A percentile compares a stretch with the other conserved stretches of the same genome.
Evolutionary conservation across 2,329 filamentous ascomycete species (phyloP).

Genomic region (Plenodomus lindquistii): DNA sequence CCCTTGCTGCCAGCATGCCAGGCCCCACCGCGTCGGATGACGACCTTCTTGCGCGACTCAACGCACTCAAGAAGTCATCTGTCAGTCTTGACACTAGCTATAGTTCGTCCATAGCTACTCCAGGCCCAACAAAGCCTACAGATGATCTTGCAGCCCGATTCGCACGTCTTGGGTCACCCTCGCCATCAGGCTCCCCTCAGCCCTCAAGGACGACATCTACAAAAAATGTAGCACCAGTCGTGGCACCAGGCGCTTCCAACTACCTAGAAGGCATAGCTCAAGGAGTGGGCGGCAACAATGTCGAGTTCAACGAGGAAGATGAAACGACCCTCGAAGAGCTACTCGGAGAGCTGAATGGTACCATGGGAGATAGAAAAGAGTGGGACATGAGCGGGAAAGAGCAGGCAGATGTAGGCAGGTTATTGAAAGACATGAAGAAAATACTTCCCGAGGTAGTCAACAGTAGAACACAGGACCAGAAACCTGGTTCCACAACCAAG

Average conservation of each 20-base stretch:
- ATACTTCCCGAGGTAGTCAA: slow-evolving; percentile 44
- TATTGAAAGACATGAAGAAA: slow-evolving; percentile 48
- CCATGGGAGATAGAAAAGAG: slow-evolving; percentile 37
- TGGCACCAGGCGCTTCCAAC: slow-evolving; percentile 39
- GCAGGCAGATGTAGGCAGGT: slow-evolving; percentile 44
- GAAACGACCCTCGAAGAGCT: slow-evolving; percentile 54
- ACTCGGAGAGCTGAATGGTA: slow-evolving; percentile 45
- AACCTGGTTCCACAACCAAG: slow-evolving; percentile 4
- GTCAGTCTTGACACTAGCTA: slow-evolving; percentile 40
- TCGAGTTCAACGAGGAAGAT: slow-evolving; percentile 44
- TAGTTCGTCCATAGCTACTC: slow-evolving; percentile 18
- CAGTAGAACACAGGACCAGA: slow-evolving; percentile 7
- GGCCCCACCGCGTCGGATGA: slow-evolving; percentile 36
- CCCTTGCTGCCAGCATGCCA: slow-evolving; percentile 11
- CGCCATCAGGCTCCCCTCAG: slow-evolving; percentile 32
- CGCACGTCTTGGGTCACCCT: slow-evolving; percentile 38
- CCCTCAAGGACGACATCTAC: slow-evolving; percentile 25
- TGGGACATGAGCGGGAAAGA: slow-evolving; percentile 49
- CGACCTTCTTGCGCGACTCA: slow-evolving; percentile 53
- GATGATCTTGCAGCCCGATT: slow-evolving; percentile 45
- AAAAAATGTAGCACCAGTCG: slow-evolving; percentile 22
- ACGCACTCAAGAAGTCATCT: slow-evolving; percentile 52
- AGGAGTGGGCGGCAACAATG: slow-evolving; percentile 27
- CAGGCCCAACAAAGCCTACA: slow-evolving; percentile 17
- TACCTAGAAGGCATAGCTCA: slow-evolving; percentile 39